A percentile compares a stretch with the other conserved stretches of the same genome.
These are phyloP conservation scores for Gossypium herbaceum DNA, from an alignment of 345 rosid species.

Conservation along the genomic window DNA sequence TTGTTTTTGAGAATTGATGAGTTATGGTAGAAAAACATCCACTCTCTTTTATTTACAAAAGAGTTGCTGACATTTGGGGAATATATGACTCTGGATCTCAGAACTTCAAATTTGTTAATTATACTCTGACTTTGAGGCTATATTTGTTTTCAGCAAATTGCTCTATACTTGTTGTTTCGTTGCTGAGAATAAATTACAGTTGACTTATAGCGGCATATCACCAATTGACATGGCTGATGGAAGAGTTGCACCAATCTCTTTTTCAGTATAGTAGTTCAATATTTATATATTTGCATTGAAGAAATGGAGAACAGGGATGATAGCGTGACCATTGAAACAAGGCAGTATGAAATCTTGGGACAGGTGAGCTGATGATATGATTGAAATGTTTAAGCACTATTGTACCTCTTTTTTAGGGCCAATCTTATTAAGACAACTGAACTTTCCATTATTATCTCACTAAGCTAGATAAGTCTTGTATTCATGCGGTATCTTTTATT, in stretches of 20 bases:
- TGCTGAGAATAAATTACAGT: background rate
- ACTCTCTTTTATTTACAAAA: background rate
- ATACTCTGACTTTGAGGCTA: background rate
- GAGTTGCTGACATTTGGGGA: background rate
- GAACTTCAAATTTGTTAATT: background rate
- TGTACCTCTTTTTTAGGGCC: too few relatives aligned
- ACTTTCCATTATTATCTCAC: too few relatives aligned
- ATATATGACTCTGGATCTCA: background rate
- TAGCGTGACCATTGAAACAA: background rate
- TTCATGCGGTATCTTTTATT: too few relatives aligned
- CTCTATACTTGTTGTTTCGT: background rate
- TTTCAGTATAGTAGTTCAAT: background rate
- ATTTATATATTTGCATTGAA: too few relatives aligned
- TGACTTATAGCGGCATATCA: background rate
- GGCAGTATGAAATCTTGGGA: background rate
- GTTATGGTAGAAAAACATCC: background rate
- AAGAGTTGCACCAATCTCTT: background rate
- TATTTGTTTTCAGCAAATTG: too few relatives aligned
- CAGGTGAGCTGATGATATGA: too few relatives aligned
- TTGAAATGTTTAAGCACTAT: too few relatives aligned
- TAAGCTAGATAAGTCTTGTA: too few relatives aligned
- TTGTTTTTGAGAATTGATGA: background rate
- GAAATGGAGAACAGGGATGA: background rate
- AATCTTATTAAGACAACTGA: too few relatives aligned
- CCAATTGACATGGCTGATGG: background rate